These are phyloP conservation scores for Halenospora varia DNA, from an alignment of 495 filamentous ascomycete species.

Conservation along the genomic window DNA sequence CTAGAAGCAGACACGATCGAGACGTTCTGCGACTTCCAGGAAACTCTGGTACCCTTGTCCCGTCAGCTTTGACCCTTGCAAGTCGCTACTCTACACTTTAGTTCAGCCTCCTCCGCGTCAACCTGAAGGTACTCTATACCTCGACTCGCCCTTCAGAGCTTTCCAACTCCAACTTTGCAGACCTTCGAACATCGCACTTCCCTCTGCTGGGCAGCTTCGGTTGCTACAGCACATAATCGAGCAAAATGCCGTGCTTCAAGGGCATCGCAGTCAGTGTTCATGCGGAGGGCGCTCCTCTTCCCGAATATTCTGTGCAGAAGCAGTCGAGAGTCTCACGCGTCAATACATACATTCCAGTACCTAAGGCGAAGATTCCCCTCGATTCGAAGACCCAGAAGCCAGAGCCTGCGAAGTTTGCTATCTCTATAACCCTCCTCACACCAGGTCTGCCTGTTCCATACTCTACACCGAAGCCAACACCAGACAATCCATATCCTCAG, in stretches of 20 bases:
- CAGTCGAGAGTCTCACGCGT: slow-evolving; percentile 88
- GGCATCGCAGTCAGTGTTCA: slow-evolving; percentile 96
- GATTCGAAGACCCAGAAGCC: slow-evolving; percentile 64
- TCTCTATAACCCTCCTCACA: slow-evolving; percentile 93
- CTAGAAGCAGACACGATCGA: neutral
- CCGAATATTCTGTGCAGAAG: slow-evolving; percentile 92
- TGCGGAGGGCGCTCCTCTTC: slow-evolving; percentile 79
- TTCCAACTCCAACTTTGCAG: neutral
- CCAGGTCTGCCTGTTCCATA: slow-evolving; percentile 86
- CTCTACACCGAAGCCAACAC: slow-evolving; percentile 71
- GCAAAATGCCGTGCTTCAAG: slow-evolving; percentile 93
- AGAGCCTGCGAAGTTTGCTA: slow-evolving; percentile 89
- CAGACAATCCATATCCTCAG: slow-evolving; percentile 67
- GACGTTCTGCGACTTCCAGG: neutral
- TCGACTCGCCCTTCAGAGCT: slow-evolving; percentile 5
- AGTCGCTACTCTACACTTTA: neutral
- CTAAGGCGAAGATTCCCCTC: slow-evolving; percentile 71
- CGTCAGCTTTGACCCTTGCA: neutral
- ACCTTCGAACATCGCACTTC: neutral
- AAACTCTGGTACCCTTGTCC: neutral
- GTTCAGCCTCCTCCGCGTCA: neutral
- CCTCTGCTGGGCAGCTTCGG: slow-evolving; percentile 18
- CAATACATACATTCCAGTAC: slow-evolving; percentile 94
- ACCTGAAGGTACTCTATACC: neutral
- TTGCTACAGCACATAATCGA: slow-evolving; percentile 12